Evolutionary conservation across 2,329 filamentous ascomycete species (phyloP).

Genomic region (Laburnicola sp.): DNA sequence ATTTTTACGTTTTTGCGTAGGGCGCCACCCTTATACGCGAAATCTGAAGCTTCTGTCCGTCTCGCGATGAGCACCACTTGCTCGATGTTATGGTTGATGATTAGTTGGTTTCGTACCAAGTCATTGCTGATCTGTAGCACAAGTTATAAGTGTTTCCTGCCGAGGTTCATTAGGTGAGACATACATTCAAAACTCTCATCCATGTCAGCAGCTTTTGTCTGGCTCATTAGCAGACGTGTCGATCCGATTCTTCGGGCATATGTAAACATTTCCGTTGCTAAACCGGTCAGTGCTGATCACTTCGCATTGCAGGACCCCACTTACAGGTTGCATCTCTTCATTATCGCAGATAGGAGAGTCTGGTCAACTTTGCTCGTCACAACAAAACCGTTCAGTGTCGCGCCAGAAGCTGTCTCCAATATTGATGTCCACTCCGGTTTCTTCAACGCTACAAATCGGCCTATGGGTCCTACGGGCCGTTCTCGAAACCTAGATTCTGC

Average conservation of each 20-base stretch:
- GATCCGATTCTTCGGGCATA: conserved; percentile 61
- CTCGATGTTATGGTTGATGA: conserved; percentile 82
- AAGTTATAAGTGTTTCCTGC: conserved; percentile 9
- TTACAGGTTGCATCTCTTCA: conserved; percentile 62
- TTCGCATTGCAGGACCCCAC: conserved; percentile 13
- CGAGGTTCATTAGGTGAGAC: conserved; percentile 2
- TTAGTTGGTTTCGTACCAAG: conserved; percentile 75
- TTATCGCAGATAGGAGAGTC: conserved; percentile 65
- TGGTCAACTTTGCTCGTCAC: conserved; percentile 79
- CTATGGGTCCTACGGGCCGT: conserved; percentile 82
- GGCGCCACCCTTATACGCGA: conserved; percentile 64
- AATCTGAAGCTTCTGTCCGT: conserved; percentile 65
- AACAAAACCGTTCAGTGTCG: conserved; percentile 72
- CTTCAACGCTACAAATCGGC: conserved; percentile 72
- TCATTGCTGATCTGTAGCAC: conserved; percentile 67
- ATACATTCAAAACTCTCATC: conserved; percentile 69
- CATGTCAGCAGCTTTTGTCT: conserved; percentile 73
- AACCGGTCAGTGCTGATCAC: conserved; percentile 6
- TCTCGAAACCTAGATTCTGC: conserved; percentile 68
- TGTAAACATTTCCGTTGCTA: conserved; percentile 62
- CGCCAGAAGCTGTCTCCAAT: conserved; percentile 76
- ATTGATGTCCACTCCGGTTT: conserved; percentile 83
- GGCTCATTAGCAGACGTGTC: conserved; percentile 73
- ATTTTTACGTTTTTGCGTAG: conserved; percentile 68
- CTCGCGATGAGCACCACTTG: conserved; percentile 78